Conservation (phyloP, 768 basidiomycete species). For the Lepiota subincarnata region DNA sequence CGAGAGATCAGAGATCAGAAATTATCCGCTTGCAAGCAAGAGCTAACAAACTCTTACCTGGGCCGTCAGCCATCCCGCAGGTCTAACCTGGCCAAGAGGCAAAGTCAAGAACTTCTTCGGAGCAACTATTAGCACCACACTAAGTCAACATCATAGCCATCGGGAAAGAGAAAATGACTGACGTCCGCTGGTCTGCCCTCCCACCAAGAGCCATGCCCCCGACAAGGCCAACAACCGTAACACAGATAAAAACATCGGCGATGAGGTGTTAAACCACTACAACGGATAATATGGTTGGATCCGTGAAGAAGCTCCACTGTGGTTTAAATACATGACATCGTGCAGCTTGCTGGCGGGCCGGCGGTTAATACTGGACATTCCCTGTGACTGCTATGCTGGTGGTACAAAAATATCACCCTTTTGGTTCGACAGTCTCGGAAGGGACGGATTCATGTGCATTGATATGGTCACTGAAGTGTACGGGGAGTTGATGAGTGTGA, state of each 20-base stretch:
- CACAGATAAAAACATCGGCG: not conserved
- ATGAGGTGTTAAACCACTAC: not conserved
- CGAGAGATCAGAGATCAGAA: not conserved
- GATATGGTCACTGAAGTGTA: not conserved
- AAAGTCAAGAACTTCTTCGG: constrained; percentile 38
- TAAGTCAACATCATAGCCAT: not conserved
- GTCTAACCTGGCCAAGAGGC: constrained; percentile 34
- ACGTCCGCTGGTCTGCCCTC: constrained; percentile 23
- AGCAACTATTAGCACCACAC: constrained; percentile 26
- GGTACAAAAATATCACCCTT: not conserved
- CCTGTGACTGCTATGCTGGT: not conserved
- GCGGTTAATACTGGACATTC: not conserved
- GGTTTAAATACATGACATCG: constrained; percentile 1
- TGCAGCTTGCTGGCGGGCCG: not conserved
- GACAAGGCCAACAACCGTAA: constrained; percentile 4
- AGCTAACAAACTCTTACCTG: constrained; percentile 23
- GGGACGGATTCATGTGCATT: not conserved
- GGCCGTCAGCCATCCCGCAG: constrained; percentile 40
- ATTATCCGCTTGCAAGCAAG: not conserved
- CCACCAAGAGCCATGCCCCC: not conserved
- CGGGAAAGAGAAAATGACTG: constrained; percentile 9
- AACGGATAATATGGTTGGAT: not conserved
- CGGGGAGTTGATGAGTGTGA: not conserved
- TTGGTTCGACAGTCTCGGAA: not conserved
- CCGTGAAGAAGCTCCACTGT: not conserved